Conservation (phyloP, 1,284 basidiomycete species). For the Lentinula novae-zelandiae region DNA sequence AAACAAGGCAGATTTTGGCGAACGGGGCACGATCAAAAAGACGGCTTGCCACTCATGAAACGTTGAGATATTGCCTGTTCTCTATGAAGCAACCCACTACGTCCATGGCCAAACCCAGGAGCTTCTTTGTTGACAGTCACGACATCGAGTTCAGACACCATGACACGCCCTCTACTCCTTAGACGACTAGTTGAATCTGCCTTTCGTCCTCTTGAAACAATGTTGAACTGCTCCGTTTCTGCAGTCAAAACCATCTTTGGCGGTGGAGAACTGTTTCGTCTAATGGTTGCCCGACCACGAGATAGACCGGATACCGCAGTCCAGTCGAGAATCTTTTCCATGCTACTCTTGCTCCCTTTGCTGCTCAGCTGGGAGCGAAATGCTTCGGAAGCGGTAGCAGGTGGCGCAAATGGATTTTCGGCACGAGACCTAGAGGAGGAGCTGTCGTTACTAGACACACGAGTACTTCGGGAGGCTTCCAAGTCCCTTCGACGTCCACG, state of each 20-base stretch:
- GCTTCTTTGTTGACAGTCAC: slow-evolving; percentile 34
- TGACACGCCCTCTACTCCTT: slow-evolving; percentile 41
- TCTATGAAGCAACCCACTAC: slow-evolving; percentile 53
- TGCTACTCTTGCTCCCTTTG: slow-evolving; percentile 22
- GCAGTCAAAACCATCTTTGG: slow-evolving; percentile 34
- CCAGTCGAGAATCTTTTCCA: slow-evolving; percentile 29
- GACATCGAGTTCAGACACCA: slow-evolving; percentile 44
- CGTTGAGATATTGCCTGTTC: slow-evolving; percentile 27
- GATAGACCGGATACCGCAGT: slow-evolving; percentile 27
- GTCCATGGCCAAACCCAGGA: slow-evolving; percentile 52
- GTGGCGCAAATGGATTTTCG: slow-evolving; percentile 17
- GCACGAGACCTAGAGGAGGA: slow-evolving; percentile 31
- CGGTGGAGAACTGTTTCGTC: slow-evolving; percentile 50
- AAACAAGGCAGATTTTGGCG: not conserved
- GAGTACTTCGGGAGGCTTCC: slow-evolving; percentile 24
- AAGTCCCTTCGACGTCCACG: slow-evolving; percentile 46
- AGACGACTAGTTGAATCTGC: slow-evolving; percentile 21
- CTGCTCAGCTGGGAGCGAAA: slow-evolving; percentile 26
- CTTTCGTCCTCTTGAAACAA: slow-evolving; percentile 6
- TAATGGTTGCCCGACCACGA: slow-evolving; percentile 41
- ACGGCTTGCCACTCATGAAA: not conserved
- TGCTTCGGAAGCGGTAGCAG: slow-evolving; percentile 9
- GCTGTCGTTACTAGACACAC: slow-evolving; percentile 26
- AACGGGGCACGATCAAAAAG: not conserved
- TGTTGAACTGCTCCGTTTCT: slow-evolving; percentile 9